Evolutionary conservation across 352 stramenopile genomes (phyloP), one percentile per base, ranked within the genome.

Genomic region (Globisporangium alternatum): DNA sequence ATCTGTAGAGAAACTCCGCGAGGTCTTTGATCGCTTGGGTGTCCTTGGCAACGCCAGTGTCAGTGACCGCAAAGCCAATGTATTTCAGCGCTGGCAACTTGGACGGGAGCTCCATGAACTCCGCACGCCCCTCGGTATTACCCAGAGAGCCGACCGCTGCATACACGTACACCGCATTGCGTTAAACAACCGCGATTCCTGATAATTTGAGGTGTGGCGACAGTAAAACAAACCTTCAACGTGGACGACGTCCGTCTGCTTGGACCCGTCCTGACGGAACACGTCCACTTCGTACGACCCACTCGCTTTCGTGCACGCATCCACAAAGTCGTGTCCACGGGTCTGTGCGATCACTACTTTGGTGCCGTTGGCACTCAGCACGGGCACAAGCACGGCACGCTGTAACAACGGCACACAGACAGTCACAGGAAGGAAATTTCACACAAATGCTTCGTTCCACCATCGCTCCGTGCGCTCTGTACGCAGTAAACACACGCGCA

Each of bases 1-100:
- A 77, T 17, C 65, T 45, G 15, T 67, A 72, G 5, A 94, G 62
- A 51, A 94, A 83, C 59, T 81, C 71, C 52, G 70, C 69, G 19
- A 94, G 74, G 45, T 89, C 74, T 6, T 60, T 64, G 44, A 91
- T 85, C 21, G 68, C 72, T 33, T 66, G 68, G 22, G 68, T 75
- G 45, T 57, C 68, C 25, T 54, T 33, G 7, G 56, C 57, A n/a
- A 86, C 59, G 30, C 76, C 77, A 13, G 60, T 57, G 56, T 86
- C 77, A 17, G 77, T 86, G 25, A 86, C 66, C 5, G 76, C 77
- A 31, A 86, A 69, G 19, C 74, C 72, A 62, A 86, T 77, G 45
- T 70, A 77, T 21, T 63, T 39, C 37, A 83, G 63, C 19, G 58
- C 21, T 33, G 64, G 47, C 6, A 82, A 52, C 44, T 76, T 56